A percentile compares a stretch with the other conserved stretches of the same genome.
Evolutionary conservation across 1,284 basidiomycete genomes (phyloP).

Genomic region (Sporisorium exsertum): DNA sequence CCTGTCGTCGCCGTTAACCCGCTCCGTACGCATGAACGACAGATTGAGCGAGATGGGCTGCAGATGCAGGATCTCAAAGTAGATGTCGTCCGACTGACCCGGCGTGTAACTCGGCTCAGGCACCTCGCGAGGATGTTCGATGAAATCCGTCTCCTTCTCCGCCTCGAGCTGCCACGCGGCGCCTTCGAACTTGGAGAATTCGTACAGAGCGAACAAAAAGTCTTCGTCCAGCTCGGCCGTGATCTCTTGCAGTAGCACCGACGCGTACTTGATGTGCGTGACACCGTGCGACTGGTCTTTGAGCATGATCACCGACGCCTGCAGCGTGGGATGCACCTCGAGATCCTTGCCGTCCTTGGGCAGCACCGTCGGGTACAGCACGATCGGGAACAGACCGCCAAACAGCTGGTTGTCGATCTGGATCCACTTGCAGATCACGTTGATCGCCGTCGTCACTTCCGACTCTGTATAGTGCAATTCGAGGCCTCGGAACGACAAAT

Average conservation of each 20-base stretch:
- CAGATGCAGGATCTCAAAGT: conserved; percentile 96
- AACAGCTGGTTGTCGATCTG: conserved; percentile 95
- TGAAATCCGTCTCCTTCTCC: conserved; percentile 73
- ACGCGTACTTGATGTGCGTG: conserved; percentile 95
- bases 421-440: conserved; percentile 85
- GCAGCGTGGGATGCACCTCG: conserved; percentile 87
- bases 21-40: conserved; percentile 96
- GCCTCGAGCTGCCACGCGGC: conserved; percentile 50
- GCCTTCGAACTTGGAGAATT: conserved; percentile 89
- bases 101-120: conserved; percentile 80
- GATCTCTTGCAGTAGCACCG: conserved; percentile 90
- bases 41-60: conserved; percentile 92
- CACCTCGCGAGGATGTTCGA: conserved; percentile 80
- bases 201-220: conserved; percentile 90
- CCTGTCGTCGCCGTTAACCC: conserved; percentile 86
- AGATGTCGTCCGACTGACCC: conserved; percentile 75
- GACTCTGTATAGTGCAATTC: conserved; percentile 89
- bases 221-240: conserved; percentile 98
- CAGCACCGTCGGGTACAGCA: conserved; percentile 93
- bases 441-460: conserved; percentile 82
- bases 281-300: conserved; percentile 92
- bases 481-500: conserved; percentile 82
- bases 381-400: conserved; percentile 93
- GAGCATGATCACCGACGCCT: conserved; percentile 86
- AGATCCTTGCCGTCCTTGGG: conserved; percentile 82